phyloP scores from a whole-genome alignment of 2,329 filamentous ascomycete genomes.

The Achaetomium macrosporum region DNA sequence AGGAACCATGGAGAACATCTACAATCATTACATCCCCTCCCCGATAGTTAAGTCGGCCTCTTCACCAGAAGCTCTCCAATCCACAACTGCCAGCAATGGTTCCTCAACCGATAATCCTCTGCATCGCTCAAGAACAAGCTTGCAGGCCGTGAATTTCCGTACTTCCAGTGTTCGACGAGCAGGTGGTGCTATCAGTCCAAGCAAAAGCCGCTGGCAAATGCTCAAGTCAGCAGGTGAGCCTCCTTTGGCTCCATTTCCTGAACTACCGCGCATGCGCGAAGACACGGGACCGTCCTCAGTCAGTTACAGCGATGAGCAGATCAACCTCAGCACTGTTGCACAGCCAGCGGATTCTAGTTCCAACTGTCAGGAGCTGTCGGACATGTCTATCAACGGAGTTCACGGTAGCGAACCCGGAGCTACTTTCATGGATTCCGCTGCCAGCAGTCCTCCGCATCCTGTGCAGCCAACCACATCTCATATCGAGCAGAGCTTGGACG shows the following conservation, averaged over 20 bases:
- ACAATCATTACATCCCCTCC: slow-evolving; percentile 28
- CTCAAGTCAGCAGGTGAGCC: not conserved
- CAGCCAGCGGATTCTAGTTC: slow-evolving; percentile 2
- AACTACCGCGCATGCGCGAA: not conserved
- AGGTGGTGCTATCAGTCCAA: not conserved
- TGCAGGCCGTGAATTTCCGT: not conserved
- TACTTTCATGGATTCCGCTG: not conserved
- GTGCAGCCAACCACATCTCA: not conserved
- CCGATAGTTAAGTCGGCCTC: slow-evolving; percentile 5
- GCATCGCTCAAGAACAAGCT: not conserved
- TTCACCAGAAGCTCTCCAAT: not conserved
- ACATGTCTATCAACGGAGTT: not conserved
- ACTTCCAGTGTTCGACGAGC: not conserved
- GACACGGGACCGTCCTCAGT: not conserved
- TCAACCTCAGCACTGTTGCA: not conserved
- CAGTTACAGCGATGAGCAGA: not conserved
- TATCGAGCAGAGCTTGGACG: not conserved
- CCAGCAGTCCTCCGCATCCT: not conserved
- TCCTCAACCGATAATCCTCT: not conserved
- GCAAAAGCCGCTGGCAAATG: slow-evolving; percentile 4
- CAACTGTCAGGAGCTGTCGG: not conserved
- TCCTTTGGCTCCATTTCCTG: slow-evolving; percentile 6
- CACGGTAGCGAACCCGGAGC: not conserved
- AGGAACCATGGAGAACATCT: slow-evolving; percentile 31
- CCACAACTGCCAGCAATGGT: not conserved